phyloP scores from a whole-genome alignment of 1,139 yeast genomes.

The Blastobotrys capitulatus region DNA sequence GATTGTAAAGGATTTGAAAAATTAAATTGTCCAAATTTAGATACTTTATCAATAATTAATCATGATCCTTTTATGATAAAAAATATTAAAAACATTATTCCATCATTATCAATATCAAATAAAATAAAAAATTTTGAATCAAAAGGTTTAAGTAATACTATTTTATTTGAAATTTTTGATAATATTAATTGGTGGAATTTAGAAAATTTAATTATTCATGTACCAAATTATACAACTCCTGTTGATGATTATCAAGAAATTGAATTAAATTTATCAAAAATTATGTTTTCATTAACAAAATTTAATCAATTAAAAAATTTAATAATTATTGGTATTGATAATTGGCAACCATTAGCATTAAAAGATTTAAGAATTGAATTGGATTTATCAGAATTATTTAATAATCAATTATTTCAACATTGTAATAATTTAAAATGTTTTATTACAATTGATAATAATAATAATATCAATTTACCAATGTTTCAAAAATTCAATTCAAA shows the following conservation, averaged over 20 bases:
- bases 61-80: not conserved
- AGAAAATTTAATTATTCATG: not conserved
- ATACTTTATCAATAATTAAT: not conserved
- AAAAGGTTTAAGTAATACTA: not conserved
- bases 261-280: not conserved
- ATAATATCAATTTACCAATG: not conserved
- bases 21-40: constrained; percentile 4
- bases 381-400: not conserved
- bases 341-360: not conserved
- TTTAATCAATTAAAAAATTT: not conserved
- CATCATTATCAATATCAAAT: not conserved
- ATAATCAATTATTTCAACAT: not conserved
- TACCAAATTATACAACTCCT: not conserved
- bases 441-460: not conserved
- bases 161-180: not conserved
- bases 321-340: not conserved
- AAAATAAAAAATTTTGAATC: not conserved
- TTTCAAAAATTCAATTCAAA: not conserved
- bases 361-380: not conserved
- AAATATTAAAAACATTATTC: not conserved
- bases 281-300: not conserved
- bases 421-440: not conserved
- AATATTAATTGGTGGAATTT: not conserved
- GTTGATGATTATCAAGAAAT: not conserved
- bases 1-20: not conserved